A percentile compares a stretch with the other conserved stretches of the same genome.
These are phyloP conservation scores for Ceratobasidium sp. DNA, from an alignment of 1,284 basidiomycete genomes.

Conservation along the genomic window DNA sequence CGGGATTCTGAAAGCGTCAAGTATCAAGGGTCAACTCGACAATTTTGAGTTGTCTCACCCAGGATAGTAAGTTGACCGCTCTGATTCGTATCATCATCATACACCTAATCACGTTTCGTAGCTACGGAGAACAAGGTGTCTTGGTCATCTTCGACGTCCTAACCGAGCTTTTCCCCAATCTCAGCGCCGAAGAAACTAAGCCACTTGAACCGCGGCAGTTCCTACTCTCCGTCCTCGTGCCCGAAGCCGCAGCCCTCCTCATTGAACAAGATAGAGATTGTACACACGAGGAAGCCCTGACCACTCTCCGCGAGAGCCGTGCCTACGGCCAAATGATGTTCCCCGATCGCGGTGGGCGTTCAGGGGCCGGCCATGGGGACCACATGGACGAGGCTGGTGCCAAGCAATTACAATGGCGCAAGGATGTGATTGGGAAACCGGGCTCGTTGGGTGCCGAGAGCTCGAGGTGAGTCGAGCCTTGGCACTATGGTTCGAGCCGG, in stretches of 20 bases:
- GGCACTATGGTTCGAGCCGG: conserved; percentile 2
- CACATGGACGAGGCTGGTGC: conserved; percentile 54
- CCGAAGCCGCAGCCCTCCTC: conserved; percentile 78
- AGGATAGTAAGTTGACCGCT: conserved; percentile 75
- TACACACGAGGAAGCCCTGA: conserved; percentile 62
- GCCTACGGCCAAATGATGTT: conserved; percentile 85
- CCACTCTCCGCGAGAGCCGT: conserved; percentile 77
- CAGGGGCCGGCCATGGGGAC: conserved; percentile 57
- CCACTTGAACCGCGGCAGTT: conserved; percentile 79
- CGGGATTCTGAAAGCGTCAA: conserved; percentile 70
- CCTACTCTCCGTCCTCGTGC: conserved; percentile 77
- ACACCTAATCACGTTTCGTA: conserved; percentile 54
- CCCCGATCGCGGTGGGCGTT: conserved; percentile 67
- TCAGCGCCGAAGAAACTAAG: conserved; percentile 61
- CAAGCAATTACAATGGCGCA: conserved; percentile 45
- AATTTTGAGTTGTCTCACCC: conserved; percentile 82
- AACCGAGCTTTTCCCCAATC: conserved; percentile 72
- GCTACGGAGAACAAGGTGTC: conserved; percentile 84
- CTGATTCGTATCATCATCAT: conserved; percentile 33
- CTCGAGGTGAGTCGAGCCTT: conserved; percentile 12
- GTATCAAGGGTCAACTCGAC: conserved; percentile 77
- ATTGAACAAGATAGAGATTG: conserved; percentile 76
- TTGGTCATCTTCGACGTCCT: conserved; percentile 82
- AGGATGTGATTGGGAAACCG: conserved; percentile 21
- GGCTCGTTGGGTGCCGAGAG: background rate